Base-by-base conservation (phyloP, 805 yeast species). In the Yarrowia keelungensis region DNA sequence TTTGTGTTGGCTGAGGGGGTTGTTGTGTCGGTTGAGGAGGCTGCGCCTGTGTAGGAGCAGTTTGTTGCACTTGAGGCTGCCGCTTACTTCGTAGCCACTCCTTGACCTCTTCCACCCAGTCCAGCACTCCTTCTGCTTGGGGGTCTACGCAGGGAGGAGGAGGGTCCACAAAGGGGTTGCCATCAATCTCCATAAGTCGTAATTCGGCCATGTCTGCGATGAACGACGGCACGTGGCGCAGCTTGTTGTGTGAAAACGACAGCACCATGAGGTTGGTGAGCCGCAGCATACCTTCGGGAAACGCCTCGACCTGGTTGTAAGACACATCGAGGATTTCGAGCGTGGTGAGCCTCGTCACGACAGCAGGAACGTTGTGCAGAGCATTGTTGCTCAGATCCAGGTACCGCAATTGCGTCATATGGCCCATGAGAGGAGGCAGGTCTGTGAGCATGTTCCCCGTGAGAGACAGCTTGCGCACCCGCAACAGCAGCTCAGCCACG, bases 281-380 rank as follows among this genome's bases (percentile, higher is more conserved):
- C 56, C 78, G 77, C 15, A 76, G 76, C 71, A 89, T 78, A 0
- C 78, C 75, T 3, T 75, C 70, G 0, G 91, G 89, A 15, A 90
- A 76, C 3, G 73, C 71, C n/a, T 76, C 74, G 38, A 90, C 77
- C 35, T 75, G 76, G 75, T 90, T 90, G 45, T 80, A 77, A 22
- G 92, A 86, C 22, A 90, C 75, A 76, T 90, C 94, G 50, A 90
- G 76, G 65, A 87, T 86, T 73, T 89, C 93, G 68, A 90, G 77
- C 8, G 81, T 79, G 12, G 74, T 73, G 49, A 83, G 80, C 22
- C 69, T 71, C 45, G 72, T 71, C 38, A 80, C 70, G 0, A 77
- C 76, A 1, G 73, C 75, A 0, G 96, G 92, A 54, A 90, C 82
- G 56, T 78, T 80, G 2, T 80, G 72, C 65, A 91, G 81, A 54